Base-by-base conservation (phyloP, 2,329 filamentous ascomycete genomes). In the Claviceps lovelessii region DNA sequence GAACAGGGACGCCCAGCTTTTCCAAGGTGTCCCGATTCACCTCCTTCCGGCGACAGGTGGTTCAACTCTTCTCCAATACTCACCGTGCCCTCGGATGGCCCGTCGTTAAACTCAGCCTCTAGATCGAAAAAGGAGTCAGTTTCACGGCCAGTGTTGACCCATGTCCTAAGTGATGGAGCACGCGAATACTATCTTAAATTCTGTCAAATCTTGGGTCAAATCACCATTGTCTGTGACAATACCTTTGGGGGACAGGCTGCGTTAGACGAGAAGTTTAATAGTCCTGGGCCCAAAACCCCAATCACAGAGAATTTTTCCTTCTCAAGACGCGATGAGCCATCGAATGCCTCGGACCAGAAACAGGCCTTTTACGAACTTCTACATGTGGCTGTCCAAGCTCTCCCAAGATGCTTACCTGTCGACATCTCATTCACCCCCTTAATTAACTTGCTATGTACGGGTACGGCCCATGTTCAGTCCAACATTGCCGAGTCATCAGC, bases 211-310 rank as follows among this genome's bases (percentile, higher is more conserved):
- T 73, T 98, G 8, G 93, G 91, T 31, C 94, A 95, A 66, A 94
- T 98, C 55, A 95, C 90, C 2, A 86, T 97, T 48, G 85, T 97
- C 39, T 98, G 93, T 69, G 93, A 98, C 68, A 93, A 95, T 62
- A 87, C 91, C 0, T 98, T 98, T 71, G 94, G 93, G 52, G 93
- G 93, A 0, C 93, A 98, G 71, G 93, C 91, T 37, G 88, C 89
- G 0, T 71, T 97, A 50, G 93, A 98, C 64, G 94, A 98, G 68
- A 97, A 96, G 65, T 95, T 97, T 66, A 87, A 80, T 57, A 84
- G 86, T 49, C 81, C 86, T 9, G 86, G 87, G 0, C 90, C 93
- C 0, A 97, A 97, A 68, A 98, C 93, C 0, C 93, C 94, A 1
- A 91, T 97, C 61, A 79, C 90, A 1, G 93, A 97, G 56, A 90